phyloP scores from a whole-genome alignment of 768 basidiomycete genomes.

The Pholiota microspora region DNA sequence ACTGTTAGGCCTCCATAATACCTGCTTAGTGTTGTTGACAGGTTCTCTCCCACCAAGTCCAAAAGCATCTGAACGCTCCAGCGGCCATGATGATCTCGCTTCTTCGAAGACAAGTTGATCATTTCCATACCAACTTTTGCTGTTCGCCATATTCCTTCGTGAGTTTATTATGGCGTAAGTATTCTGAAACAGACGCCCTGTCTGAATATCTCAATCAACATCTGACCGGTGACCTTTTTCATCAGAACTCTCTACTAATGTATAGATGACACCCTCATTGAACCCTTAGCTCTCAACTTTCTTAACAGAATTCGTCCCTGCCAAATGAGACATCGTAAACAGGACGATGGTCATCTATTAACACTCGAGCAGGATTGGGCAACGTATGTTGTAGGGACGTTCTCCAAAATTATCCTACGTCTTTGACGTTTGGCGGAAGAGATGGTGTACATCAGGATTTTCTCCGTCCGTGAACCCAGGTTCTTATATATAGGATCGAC shows the following conservation, averaged over 20 bases:
- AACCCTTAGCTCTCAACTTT: too few species aligned
- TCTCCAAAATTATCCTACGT: neutral
- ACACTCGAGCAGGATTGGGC: neutral
- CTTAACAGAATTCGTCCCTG: too few species aligned
- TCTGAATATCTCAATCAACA: too few species aligned
- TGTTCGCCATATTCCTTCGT: neutral
- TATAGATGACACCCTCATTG: too few species aligned
- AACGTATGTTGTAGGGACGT: neutral
- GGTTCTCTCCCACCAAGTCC: neutral
- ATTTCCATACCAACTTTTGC: neutral
- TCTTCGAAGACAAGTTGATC: neutral
- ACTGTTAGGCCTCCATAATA: neutral
- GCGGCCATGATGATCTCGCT: neutral
- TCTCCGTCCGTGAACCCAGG: neutral
- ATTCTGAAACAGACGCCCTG: too few species aligned
- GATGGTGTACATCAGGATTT: neutral
- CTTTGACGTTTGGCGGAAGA: neutral
- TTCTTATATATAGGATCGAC: neutral
- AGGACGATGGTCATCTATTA: too few species aligned
- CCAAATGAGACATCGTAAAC: too few species aligned
- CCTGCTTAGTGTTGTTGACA: neutral
- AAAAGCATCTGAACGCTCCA: neutral
- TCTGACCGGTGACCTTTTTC: too few species aligned
- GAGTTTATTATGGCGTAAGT: neutral
- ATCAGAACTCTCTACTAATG: too few species aligned